Percentiles rank a stretch among this genome's conserved stretches.
Conservation (phyloP, 805 yeast species). For the Barnettozyma pratensis region DNA sequence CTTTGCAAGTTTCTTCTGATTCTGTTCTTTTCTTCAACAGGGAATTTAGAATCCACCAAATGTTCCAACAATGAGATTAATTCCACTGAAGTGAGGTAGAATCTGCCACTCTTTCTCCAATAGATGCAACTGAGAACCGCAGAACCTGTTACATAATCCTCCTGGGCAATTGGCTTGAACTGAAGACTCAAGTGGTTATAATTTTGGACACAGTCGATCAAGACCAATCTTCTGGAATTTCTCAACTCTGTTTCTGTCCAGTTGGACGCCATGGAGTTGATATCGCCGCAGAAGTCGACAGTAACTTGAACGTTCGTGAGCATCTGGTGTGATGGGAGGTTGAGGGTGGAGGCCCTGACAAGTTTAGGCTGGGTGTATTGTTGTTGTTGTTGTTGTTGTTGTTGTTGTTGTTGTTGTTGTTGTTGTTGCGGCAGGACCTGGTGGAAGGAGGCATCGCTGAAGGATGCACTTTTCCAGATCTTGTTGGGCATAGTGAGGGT, state of each 20-base stretch:
- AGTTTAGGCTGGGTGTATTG: constrained; percentile 6
- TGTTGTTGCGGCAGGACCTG: neutral
- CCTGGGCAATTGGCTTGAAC: constrained; percentile 32
- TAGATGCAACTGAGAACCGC: constrained; percentile 55
- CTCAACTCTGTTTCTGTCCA: constrained; percentile 44
- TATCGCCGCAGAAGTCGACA: constrained; percentile 13
- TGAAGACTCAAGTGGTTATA: constrained; percentile 31
- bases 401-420: neutral
- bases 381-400: constrained; percentile 5
- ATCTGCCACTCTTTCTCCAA: constrained; percentile 45
- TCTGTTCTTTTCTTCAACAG: constrained; percentile 66
- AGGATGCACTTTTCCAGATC: constrained; percentile 5
- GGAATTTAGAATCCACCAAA: constrained; percentile 48
- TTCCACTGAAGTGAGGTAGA: constrained; percentile 62
- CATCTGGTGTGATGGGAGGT: constrained; percentile 1
- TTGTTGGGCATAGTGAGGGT: neutral
- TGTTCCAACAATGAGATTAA: constrained; percentile 52
- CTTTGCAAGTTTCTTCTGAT: constrained; percentile 63
- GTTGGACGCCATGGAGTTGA: constrained; percentile 30
- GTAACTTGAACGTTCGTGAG: constrained; percentile 15
- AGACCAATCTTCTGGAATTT: constrained; percentile 43
- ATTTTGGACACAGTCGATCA: constrained; percentile 35
- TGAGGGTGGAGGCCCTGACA: constrained; percentile 14
- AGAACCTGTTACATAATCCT: constrained; percentile 33
- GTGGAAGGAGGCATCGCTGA: neutral